A percentile compares a stretch with the other conserved stretches of the same genome.
phyloP scores from a whole-genome alignment of 139 green algal species.

The Micromonas commoda region DNA sequence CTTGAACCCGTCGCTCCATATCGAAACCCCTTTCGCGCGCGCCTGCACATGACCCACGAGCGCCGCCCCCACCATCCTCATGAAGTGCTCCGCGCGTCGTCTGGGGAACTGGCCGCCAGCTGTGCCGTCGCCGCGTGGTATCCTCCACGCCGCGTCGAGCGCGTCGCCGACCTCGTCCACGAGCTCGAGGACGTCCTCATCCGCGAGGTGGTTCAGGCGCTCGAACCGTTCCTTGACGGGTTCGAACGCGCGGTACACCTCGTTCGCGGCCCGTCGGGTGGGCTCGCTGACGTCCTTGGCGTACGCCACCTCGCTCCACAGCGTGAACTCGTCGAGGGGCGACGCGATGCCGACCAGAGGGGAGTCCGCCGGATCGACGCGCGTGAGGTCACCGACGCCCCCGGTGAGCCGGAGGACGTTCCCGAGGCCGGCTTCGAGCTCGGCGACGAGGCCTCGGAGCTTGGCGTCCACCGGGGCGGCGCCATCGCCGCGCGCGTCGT shows the following conservation, averaged over 20 bases:
- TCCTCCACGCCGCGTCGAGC: not conserved
- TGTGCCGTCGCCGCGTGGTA: not conserved
- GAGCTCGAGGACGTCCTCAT: conserved; percentile 7
- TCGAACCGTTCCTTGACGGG: not conserved
- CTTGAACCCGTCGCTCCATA: conserved; percentile 6
- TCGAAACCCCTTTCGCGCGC: not conserved
- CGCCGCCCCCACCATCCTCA: not conserved
- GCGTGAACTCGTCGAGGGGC: not conserved
- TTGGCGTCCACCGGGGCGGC: not conserved
- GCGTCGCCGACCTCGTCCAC: not conserved
- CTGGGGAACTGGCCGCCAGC: not conserved
- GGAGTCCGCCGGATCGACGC: not conserved
- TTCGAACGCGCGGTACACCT: conserved; percentile 14
- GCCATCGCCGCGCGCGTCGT: not conserved
- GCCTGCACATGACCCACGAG: not conserved
- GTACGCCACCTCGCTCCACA: not conserved
- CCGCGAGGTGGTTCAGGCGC: not conserved
- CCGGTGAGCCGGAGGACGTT: not conserved
- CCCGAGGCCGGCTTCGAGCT: not conserved
- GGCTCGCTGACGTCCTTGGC: not conserved
- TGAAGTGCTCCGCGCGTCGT: conserved; percentile 1
- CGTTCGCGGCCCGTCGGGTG: not conserved
- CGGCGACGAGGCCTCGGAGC: not conserved
- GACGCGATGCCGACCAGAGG: not conserved
- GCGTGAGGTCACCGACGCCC: not conserved